Conservation (phyloP, 164 flowering plant species). For the Litsea cubeba region DNA sequence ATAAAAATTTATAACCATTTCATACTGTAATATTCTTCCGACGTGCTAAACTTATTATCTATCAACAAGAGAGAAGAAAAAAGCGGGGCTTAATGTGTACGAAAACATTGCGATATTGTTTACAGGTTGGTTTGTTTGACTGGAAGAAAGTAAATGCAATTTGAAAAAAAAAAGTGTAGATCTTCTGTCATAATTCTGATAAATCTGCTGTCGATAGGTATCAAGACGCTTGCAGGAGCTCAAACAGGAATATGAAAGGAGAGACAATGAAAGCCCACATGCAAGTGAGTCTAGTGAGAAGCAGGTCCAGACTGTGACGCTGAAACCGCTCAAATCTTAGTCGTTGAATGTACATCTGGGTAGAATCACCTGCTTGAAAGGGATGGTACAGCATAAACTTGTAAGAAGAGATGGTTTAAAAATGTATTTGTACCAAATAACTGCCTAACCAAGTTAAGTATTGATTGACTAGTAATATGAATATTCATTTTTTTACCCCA, state of each 20-base stretch:
- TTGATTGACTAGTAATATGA: too few relatives aligned
- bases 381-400: too few relatives aligned
- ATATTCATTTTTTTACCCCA: too few relatives aligned
- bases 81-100: not conserved
- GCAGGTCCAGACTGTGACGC: constrained; percentile 8
- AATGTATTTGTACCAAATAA: too few relatives aligned
- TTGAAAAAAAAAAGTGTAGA: too few relatives aligned
- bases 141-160: not conserved
- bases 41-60: not conserved
- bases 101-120: not conserved
- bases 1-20: not conserved
- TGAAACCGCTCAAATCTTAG: constrained; percentile 2
- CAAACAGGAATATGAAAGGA: constrained; percentile 20
- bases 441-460: too few relatives aligned
- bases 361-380: not conserved
- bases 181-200: not conserved
- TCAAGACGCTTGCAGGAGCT: constrained; percentile 29
- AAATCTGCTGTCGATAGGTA: constrained; percentile 16
- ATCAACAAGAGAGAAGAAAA: too few relatives aligned
- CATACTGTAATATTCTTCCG: not conserved
- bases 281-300: constrained; percentile 18
- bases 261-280: constrained; percentile 13
- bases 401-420: too few relatives aligned
- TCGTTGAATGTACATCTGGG: not conserved
- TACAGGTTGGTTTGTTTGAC: not conserved